Conservation (phyloP, 108 stramenopile genomes). For the Asterionellopsis glacialis region DNA sequence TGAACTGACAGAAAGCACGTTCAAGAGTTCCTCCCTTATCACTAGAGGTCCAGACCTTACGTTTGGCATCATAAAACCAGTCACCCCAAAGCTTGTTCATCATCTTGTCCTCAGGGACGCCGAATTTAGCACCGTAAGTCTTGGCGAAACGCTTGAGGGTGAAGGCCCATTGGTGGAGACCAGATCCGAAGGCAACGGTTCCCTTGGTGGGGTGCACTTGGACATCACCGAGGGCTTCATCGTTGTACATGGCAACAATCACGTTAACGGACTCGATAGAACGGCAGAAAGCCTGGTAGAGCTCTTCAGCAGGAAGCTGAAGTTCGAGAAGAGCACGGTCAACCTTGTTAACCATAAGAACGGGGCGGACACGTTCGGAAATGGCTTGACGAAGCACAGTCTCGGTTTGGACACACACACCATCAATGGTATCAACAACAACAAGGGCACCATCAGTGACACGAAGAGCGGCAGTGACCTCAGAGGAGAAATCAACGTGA, state of each 20-base stretch:
- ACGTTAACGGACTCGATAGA: conserved; percentile 99
- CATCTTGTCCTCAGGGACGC: conserved; percentile 96
- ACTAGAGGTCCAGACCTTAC: conserved; percentile 91
- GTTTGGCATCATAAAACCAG: conserved; percentile 92
- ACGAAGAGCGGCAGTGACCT: conserved; percentile 99
- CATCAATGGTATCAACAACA: conserved; percentile 99
- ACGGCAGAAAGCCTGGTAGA: conserved; percentile 98
- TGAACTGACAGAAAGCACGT: conserved; percentile 99
- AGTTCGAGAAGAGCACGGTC: conserved; percentile 99
- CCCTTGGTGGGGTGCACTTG: conserved; percentile 99
- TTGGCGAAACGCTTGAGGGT: conserved; percentile 98
- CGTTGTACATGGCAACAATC: conserved; percentile 99
- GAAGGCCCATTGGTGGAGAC: conserved; percentile 99
- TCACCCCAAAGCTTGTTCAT: conserved; percentile 99
- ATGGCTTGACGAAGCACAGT: conserved; percentile 99
- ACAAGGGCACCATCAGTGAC: conserved; percentile 99
- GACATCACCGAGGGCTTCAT: conserved; percentile 92
- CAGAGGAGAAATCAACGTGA: conserved; percentile 99
- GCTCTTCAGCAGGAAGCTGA: conserved; percentile 98
- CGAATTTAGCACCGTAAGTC: conserved; percentile 98
- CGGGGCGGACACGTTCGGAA: conserved; percentile 95
- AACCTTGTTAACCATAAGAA: conserved; percentile 99
- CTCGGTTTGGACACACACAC: conserved; percentile 99
- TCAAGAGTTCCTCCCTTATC: conserved; percentile 89
- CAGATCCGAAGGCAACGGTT: conserved; percentile 99